Evolutionary conservation across 2,329 filamentous ascomycete species (phyloP).

Genomic region (Graphium sp.): DNA sequence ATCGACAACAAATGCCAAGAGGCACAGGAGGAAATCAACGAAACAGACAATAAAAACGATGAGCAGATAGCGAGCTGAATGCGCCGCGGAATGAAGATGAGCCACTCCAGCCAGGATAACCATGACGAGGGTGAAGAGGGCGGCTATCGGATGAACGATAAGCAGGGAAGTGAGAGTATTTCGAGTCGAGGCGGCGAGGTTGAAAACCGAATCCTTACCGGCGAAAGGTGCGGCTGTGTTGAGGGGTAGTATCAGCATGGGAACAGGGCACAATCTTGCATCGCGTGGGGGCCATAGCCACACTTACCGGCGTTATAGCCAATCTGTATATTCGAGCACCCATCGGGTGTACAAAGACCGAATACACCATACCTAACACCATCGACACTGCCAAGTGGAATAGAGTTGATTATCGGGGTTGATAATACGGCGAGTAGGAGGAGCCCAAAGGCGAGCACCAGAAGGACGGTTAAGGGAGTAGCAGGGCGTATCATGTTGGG

Average conservation of each 20-base stretch:
- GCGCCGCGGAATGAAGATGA: conserved; percentile 74
- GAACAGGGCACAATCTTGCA: no score
- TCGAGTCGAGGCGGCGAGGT: conserved; percentile 33
- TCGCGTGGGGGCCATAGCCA: background rate
- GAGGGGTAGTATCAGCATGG: background rate
- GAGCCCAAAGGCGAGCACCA: conserved; percentile 71
- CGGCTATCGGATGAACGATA: conserved; percentile 83
- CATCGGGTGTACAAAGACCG: conserved; percentile 53
- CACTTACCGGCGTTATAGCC: conserved; percentile 72
- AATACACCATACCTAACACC: conserved; percentile 82
- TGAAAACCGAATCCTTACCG: conserved; percentile 28
- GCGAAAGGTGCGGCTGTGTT: conserved; percentile 7
- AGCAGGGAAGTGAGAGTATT: conserved; percentile 69
- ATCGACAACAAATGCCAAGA: conserved; percentile 84
- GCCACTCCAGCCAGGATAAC: conserved; percentile 63
- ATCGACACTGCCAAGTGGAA: conserved; percentile 64
- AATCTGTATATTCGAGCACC: conserved; percentile 59
- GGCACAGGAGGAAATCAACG: conserved; percentile 64
- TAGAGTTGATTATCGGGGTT: conserved; percentile 70
- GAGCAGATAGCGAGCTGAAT: conserved; percentile 79
- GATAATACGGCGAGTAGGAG: conserved; percentile 81
- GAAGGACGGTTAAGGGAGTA: conserved; percentile 74
- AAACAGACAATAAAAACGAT: conserved; percentile 74
- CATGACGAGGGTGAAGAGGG: conserved; percentile 71
- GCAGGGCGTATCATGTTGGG: conserved; percentile 73